Base-by-base conservation (phyloP, 2,329 filamentous ascomycete genomes). In the Teratosphaeria zuluensis region DNA sequence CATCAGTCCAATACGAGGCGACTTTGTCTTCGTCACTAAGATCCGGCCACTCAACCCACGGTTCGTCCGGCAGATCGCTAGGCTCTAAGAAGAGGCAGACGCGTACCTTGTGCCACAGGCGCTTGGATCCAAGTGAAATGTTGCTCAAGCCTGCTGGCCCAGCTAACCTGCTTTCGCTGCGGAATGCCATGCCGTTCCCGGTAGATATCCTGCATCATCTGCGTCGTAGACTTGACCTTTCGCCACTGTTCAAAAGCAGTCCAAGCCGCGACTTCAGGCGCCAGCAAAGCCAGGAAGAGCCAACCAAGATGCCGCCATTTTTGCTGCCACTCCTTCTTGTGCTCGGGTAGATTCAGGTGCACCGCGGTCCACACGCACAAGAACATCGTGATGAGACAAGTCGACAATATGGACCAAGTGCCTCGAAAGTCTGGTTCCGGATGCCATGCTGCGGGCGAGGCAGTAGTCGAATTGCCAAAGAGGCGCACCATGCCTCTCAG, bases 311-410 rank as follows among this genome's bases (percentile, higher is more conserved):
- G 63, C 11, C 51, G 53, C 14, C 46, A 60, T 1, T n/a, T 58
- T 19, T 61, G 62, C 21, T n/a, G 52, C 16, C 51, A 28, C 12
- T 35, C 32, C 24, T 60, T 61, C 16, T 54, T 42, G 35, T 42
- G 35, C 35, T 56, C 58, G 5, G 62, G 60, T 7, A 63, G 16
- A 19, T 65, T 65, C 11, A 65, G 59, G 42, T 65, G 63, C 19
- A 64, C 54, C 3, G 63, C 59, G 3, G 57, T 61, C 58, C 60
- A 65, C 21, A 63, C 54, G 38, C 63, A 65, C 14, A 64, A 35
- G 16, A 54, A 32, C 56, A 63, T 54, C 1, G 57, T 58, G 24
- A 63, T 61, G 9, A 63, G 32, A 16, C 59, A 63, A 30, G 52
- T 58, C n/a, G 58, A 62, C 3, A 60, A 54, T n/a, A 63, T 57